Base-by-base conservation (phyloP, 495 filamentous ascomycete genomes). In the Daldinia caldariorum region DNA sequence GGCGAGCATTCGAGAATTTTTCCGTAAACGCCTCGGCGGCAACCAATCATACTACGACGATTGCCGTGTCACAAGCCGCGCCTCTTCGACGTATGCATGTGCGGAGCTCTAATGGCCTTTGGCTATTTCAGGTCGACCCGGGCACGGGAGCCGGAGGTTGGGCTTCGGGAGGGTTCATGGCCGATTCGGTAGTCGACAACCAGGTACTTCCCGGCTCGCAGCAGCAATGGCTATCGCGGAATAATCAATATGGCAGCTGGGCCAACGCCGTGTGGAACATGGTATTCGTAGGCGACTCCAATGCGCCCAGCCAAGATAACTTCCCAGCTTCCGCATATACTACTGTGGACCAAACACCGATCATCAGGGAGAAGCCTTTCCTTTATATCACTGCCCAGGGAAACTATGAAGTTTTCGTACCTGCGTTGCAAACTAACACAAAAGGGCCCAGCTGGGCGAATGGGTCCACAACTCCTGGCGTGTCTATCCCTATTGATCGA, bases 231-330 rank as follows among this genome's bases (percentile, higher is more conserved):
- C 38, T 77, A 22, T 77, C 75, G 7, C 73, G 75, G 13, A 77
- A 77, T n/a, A 77, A 75, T 37, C 67, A 56, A 55, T 77, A 75
- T 18, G 75, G 75, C 18, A 76, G 71, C 32, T 77, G 75, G 75
- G 73, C 75, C 0, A 77, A 77, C 20, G 75, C 59, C 35, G 75
- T 77, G 2, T 77, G 75, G 75, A 77, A 77, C 29, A 77, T 77
- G 75, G 75, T 77, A 8, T 77, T 77, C 16, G 70, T 77, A 4
- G 75, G 75, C 4, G 73, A 75, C 43, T 38, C 43, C 6, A 59
- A 66, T 29, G 68, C 73, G 18, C 75, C 75, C 4, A 61, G 54
- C 20, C 68, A 74, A 54, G 68, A 63, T 29, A 66, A 69, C 16
- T 77, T 75, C 18, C 75, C 75, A 13, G 38, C 35, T 6, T 63